Evolutionary conservation across 1,284 basidiomycete genomes (phyloP).

Genomic region (Cystobasidium slooffiae): DNA sequence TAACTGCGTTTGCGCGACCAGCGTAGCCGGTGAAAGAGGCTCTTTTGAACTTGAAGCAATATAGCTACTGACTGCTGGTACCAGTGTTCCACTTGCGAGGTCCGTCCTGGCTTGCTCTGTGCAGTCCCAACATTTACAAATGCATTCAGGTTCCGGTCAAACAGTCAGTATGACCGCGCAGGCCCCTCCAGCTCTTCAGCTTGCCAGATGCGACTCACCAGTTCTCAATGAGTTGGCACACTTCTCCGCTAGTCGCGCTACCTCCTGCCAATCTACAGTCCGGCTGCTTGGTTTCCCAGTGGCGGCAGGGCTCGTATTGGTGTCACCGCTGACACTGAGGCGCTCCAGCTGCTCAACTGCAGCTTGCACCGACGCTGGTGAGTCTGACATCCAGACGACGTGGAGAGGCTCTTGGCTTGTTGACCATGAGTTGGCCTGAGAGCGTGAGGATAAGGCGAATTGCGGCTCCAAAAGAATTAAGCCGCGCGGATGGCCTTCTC

Average conservation of each 20-base stretch:
- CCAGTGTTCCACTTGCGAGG: conserved; percentile 6
- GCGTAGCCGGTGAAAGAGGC: neutral
- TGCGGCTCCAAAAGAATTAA: no score
- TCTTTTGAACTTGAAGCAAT: neutral
- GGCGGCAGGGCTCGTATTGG: conserved; percentile 3
- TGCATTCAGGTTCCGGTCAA: neutral
- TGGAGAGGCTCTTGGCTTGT: no score
- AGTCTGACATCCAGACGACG: no score
- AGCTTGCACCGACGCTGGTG: neutral
- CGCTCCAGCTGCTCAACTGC: conserved; percentile 17
- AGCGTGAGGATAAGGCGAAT: no score
- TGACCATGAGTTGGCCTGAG: no score
- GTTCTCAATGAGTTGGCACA: conserved; percentile 34
- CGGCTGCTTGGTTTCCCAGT: neutral
- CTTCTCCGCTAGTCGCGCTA: conserved; percentile 16
- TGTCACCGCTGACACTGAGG: neutral
- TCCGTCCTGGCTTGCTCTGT: conserved; percentile 36
- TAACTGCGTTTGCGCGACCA: conserved; percentile 35
- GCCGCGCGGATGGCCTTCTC: no score
- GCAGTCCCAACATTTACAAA: neutral
- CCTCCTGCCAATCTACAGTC: conserved; percentile 12
- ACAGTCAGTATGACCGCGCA: neutral
- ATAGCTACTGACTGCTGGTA: neutral
- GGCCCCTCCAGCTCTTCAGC: neutral
- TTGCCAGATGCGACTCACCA: neutral